Base-by-base conservation (phyloP, 2,329 filamentous ascomycete species). In the Alternaria hordeiaustralica region DNA sequence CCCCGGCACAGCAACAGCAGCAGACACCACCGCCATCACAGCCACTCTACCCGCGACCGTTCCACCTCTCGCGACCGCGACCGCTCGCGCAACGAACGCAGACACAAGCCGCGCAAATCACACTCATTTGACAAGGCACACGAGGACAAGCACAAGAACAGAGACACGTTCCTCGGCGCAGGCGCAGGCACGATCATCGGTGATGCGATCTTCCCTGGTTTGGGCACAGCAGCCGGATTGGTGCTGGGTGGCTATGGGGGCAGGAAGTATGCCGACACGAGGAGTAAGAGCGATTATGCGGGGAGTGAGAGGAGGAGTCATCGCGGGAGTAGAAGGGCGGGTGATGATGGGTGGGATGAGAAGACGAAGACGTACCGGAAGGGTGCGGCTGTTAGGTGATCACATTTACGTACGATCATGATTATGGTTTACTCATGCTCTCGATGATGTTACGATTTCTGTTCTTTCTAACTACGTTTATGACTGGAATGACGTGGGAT, bases 301-400 rank as follows among this genome's bases (percentile, higher is more conserved):
- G 50, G 33, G 12, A 45, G 58, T 3, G n/a, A 46, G 30, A 50
- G 64, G 33, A 68, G 60, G 23, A 58, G 60, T 21, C 80, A 61
- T 82, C 82, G 78, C 69, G 21, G 49, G 6, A 55, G 41, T 5
- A 81, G 54, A 82, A 83, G 68, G 78, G 79, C 1, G 79, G 80
- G 47, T 5, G 64, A 61, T 15, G 60, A 65, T 5, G 74, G 74
- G 15, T 77, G 74, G 74, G 75, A 74, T 80, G 83, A 70, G 81
- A 70, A 73, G 50, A 75, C 57, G 56, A 65, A 55, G 45, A 74
- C 71, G 44, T 75, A 64, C 63, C 87, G 89, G 89, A 90, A 89
- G 49, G 75, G 75, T 15, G 59, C 56, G 87, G 88, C 84, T 85
- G 84, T 85, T 86, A 87, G 88, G 21, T 33, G 30, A 45, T 43